Evolutionary conservation across 208 protist genomes (phyloP).

Genomic region (Balamuthia mandrillaris): DNA sequence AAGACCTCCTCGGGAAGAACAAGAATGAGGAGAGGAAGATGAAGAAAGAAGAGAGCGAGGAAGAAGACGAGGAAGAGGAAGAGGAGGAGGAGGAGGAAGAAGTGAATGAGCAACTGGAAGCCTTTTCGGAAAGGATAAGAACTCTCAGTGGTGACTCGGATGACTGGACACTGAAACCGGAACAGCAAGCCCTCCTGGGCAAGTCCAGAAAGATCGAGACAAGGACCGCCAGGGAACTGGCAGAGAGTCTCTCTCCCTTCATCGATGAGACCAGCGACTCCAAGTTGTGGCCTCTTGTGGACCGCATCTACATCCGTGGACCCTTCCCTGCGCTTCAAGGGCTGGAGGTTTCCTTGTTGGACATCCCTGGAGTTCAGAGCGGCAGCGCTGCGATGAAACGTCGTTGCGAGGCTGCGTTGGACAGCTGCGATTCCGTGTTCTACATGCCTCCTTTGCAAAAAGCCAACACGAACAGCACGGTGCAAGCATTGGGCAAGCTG

Average conservation of each 20-base stretch:
- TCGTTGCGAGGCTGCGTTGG: background rate
- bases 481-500: background rate
- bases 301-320: background rate
- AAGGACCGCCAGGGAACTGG: background rate
- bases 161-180: background rate
- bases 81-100: background rate
- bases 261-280: background rate
- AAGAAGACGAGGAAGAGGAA: background rate
- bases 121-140: background rate
- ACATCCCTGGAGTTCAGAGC: background rate
- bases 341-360: background rate
- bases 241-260: background rate
- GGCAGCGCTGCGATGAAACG: background rate
- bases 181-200: background rate
- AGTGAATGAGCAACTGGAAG: background rate
- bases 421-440: background rate
- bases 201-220: background rate
- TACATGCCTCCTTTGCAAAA: background rate
- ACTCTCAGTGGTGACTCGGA: background rate
- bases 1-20: background rate
- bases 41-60: too few species aligned
- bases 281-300: background rate
- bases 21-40: too few species aligned
- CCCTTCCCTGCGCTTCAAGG: background rate
- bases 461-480: background rate